Base-by-base conservation (phyloP, 352 stramenopile genomes). In the Hyaloperonospora brassicae region DNA sequence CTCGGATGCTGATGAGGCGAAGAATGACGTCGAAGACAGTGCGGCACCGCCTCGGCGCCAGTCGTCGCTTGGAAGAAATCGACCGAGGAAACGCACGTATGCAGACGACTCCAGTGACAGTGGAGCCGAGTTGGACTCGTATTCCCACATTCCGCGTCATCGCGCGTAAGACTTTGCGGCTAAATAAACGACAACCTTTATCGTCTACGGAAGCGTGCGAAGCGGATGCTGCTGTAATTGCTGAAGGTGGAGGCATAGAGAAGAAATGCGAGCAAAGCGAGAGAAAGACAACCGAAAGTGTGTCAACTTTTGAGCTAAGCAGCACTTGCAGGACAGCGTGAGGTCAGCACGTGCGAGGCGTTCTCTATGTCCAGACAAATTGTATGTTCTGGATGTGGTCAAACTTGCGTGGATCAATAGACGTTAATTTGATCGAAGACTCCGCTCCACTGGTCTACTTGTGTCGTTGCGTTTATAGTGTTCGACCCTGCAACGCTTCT, bases 91-190 rank as follows among this genome's bases (percentile, higher is more conserved):
- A 14, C 51, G 78, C 13, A 75, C 70, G 2, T 87, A 72, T 57
- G 70, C 72, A 17, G 68, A 79, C 25, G 55, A 76, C 17, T 73
- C 70, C 7, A 85, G 72, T 17, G 77, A 86, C 17, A 78, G 62
- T 35, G 70, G 59, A 25, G 59, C 72, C 1, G 76, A 86, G 17
- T 54, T 62, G 2, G 72, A 86, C 10, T 57, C 54, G 25, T 64
- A 83, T 30, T 31, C 80, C 71, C 64, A 14, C 62, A 64, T 39
- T 60, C 36, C 0, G 66, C 5, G 50, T 34, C 27, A 34, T 17
- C 17, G 17, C 17, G 17, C 17, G 17, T 17, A 17, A 17, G 17
- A 17, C 50, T 39, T n/a, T n/a, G 40, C 46, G 54, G 27, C 17
- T 10, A 5, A 47, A 38, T 27, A 44, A 50, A 24, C 58, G 48